These are phyloP conservation scores for Mycena sp. DNA, from an alignment of 1,284 basidiomycete genomes.

Conservation along the genomic window DNA sequence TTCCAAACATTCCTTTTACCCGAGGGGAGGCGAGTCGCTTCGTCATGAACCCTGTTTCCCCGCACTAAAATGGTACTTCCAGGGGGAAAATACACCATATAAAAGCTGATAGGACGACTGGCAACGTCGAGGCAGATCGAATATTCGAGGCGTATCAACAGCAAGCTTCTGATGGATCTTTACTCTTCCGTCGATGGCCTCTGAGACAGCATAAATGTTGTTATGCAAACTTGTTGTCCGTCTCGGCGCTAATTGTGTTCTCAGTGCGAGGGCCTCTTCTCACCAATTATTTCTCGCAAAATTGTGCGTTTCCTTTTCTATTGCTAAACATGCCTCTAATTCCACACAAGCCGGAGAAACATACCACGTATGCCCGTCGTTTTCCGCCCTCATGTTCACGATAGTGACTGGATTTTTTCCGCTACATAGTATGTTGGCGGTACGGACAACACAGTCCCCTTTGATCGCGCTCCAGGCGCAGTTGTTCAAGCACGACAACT, in stretches of 20 bases:
- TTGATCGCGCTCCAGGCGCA: constrained; percentile 62
- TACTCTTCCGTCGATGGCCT: constrained; percentile 75
- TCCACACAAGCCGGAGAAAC: constrained; percentile 70
- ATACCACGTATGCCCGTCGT: constrained; percentile 61
- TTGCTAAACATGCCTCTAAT: neutral
- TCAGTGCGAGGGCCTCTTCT: constrained; percentile 73
- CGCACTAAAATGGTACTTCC: neutral
- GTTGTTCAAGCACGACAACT: constrained; percentile 64
- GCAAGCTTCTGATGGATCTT: constrained; percentile 61
- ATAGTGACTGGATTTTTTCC: neutral
- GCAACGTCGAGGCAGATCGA: constrained; percentile 57
- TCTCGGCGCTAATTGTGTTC: constrained; percentile 10
- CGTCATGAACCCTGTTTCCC: too few relatives aligned
- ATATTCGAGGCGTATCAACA: constrained; percentile 72
- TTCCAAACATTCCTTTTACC: constrained; percentile 57
- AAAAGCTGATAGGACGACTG: constrained; percentile 47
- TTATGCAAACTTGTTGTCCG: neutral
- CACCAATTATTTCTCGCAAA: constrained; percentile 86
- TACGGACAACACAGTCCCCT: constrained; percentile 73
- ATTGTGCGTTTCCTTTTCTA: constrained; percentile 57
- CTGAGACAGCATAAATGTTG: constrained; percentile 74
- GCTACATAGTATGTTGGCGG: constrained; percentile 82
- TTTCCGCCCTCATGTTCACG: neutral
- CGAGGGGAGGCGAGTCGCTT: constrained; percentile 49
- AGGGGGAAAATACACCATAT: constrained; percentile 76